Evolutionary conservation across 108 stramenopile genomes (phyloP), one percentile per base, ranked within the genome.

Genomic region (Halocafeteria seosinensis): DNA sequence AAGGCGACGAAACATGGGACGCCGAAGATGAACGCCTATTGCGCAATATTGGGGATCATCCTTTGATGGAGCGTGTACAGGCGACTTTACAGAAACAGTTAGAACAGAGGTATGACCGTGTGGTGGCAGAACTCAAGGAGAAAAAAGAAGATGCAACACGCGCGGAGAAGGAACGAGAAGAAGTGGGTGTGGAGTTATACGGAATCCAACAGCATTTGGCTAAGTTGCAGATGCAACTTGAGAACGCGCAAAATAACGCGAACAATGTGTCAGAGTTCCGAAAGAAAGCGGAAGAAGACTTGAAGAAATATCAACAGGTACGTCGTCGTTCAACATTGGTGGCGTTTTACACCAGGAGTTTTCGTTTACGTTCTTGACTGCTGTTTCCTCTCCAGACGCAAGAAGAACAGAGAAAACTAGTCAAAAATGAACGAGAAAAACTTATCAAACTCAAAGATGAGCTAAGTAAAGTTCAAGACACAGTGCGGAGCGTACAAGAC

Each of bases 151-250:
- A 51, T 27, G 37, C 71, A 1, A 50, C 58, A 37, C 36, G 51
- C 17, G 32, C 55, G 21, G 74, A 73, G 34, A 11, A 62, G 60
- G 57, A 36, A 6, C 69, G 87, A 6, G 85, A 88, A 59, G 73
- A 72, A 50, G 70, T 78, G 8, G 87, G 85, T 33, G 84, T 87
- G 27, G 74, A 83, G 59, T 68, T 88, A 5, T 84, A 88, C 55
- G 79, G 79, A 2, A 64, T 87, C 67, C 87, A 88, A 62, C 85
- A 87, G 55, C 87, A 87, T 72, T 76, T 88, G 0, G 82, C 85
- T 12, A 58, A 66, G 33, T 75, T 85, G 8, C 86, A 88, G 62
- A 57, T 81, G 12, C 57, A 55, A 27, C 69, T 88, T 13, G 82
- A 85, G 37, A 37, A 64, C 2, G 70, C 77, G 5, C 83, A 85